Evolutionary conservation across 345 rosid genomes (phyloP).

Genomic region (Ricinus communis): DNA sequence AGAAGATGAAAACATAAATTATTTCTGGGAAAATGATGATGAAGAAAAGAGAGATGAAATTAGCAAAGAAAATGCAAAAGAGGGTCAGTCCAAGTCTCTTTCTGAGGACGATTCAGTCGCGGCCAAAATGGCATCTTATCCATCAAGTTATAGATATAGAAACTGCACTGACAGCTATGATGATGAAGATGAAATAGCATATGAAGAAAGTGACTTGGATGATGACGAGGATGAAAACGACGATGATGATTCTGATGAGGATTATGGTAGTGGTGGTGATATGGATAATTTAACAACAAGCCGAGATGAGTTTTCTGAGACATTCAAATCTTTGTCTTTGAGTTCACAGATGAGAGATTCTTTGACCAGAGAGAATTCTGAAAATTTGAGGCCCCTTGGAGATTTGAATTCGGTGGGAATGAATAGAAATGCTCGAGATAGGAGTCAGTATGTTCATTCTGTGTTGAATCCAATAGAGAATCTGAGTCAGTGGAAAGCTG

Average conservation of each 20-base stretch:
- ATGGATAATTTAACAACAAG: conserved; percentile 20
- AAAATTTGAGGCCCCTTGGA: conserved; percentile 11
- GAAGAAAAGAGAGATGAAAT: conserved; percentile 22
- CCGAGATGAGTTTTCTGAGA: conserved; percentile 5
- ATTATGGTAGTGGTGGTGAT: neutral
- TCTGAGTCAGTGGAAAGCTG: conserved; percentile 32
- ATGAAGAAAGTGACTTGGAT: conserved; percentile 53
- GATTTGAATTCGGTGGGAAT: conserved; percentile 7
- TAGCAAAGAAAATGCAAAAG: conserved; percentile 12
- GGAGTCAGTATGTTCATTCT: conserved; percentile 20
- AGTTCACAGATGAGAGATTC: conserved; percentile 17
- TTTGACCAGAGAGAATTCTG: conserved; percentile 9
- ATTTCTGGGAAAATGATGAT: conserved; percentile 38
- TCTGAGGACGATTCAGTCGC: conserved; percentile 18
- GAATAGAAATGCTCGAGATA: conserved; percentile 8
- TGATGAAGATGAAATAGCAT: conserved; percentile 55
- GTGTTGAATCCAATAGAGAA: conserved; percentile 33
- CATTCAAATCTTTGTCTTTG: conserved; percentile 17
- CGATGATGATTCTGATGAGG: conserved; percentile 6
- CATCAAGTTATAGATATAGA: conserved; percentile 25
- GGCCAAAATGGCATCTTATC: conserved; percentile 29
- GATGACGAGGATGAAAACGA: conserved; percentile 18
- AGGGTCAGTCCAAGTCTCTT: conserved; percentile 10
- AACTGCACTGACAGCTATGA: conserved; percentile 50
- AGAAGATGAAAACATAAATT: conserved; percentile 17